Base-by-base conservation (phyloP, 2,329 filamentous ascomycete genomes). In the Xenoacremonium recifei region DNA sequence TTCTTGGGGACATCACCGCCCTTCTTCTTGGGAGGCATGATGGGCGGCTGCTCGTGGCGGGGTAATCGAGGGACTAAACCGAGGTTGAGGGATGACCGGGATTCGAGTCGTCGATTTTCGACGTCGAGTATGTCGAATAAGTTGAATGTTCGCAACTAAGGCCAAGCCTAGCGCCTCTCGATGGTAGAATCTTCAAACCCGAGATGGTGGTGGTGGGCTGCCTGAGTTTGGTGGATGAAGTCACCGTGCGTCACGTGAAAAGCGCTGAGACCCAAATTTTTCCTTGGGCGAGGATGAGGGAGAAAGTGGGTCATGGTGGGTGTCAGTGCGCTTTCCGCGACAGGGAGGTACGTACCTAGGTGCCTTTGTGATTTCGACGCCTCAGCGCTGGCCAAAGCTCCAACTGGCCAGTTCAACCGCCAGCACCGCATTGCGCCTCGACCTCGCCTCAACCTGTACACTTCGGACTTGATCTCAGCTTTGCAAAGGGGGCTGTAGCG, bases 11-110 rank as follows among this genome's bases (percentile, higher is more conserved):
- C 72, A 41, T 60, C 72, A 41, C 59, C 70, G 42, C 59, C 70
- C 53, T 80, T 74, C 41, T 79, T 74, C 44, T 69, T 65, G 58
- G 77, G 78, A 45, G 87, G 87, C 65, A 87, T 73, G 87, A 91
- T 90, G 59, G 59, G 81, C 73, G 69, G 64, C 51, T 47, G 40
- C 47, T 39, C 50, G 48, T 58, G 59, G 54, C 48, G 54, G 58
- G 58, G 56, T 60, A 55, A 47, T 50, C 44, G 49, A 40, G 32
- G 30, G 32, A 35, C 45, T 41, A 42, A 43, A 50, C 40, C 37
- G 42, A 34, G 38, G 48, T 44, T 40, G 40, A 32, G 40, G 40
- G 30, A 20, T 23, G 33, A 5, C n/a, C 21, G 30, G 38, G 35
- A 38, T n/a, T n/a, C n/a, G 21, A 31, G 13, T 35, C 35, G 40